phyloP scores from a whole-genome alignment of 768 basidiomycete genomes.

The Lyophyllum decastes region DNA sequence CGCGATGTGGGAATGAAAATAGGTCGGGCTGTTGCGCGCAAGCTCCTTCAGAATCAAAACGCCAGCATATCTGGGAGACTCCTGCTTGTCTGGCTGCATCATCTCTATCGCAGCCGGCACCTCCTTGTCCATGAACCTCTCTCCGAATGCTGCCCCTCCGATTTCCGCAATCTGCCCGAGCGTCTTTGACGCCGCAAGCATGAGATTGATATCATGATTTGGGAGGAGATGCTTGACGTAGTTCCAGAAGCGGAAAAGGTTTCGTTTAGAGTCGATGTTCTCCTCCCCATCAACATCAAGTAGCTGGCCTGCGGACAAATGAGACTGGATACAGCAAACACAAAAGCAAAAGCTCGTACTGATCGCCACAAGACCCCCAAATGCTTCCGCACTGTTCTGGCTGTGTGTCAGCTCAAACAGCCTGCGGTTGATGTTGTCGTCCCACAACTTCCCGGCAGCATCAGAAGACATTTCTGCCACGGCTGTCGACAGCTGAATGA shows the following conservation, averaged over 20 bases:
- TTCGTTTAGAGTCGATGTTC: conserved; percentile 76
- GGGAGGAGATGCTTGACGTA: conserved; percentile 93
- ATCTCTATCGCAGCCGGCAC: conserved; percentile 82
- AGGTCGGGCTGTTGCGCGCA: conserved; percentile 82
- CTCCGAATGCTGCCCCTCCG: conserved; percentile 82
- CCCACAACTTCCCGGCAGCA: conserved; percentile 80
- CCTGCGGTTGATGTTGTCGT: conserved; percentile 77
- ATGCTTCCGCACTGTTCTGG: conserved; percentile 73
- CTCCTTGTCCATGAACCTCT: conserved; percentile 88
- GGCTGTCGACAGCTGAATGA: conserved; percentile 63
- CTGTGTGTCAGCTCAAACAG: conserved; percentile 86
- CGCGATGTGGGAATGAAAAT: conserved; percentile 87
- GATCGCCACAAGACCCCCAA: conserved; percentile 88
- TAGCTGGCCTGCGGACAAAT: conserved; percentile 56
- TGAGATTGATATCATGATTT: conserved; percentile 88
- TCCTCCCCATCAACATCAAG: conserved; percentile 79
- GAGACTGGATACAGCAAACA: not conserved
- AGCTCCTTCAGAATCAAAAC: conserved; percentile 94
- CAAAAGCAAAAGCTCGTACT: conserved; percentile 45
- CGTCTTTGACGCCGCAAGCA: conserved; percentile 93
- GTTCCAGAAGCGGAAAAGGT: conserved; percentile 86
- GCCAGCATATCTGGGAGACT: conserved; percentile 88
- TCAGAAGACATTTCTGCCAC: conserved; percentile 84
- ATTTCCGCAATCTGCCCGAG: conserved; percentile 85
- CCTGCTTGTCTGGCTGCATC: conserved; percentile 77